Base-by-base conservation (phyloP, 345 rosid species). In the Angophora floribunda region DNA sequence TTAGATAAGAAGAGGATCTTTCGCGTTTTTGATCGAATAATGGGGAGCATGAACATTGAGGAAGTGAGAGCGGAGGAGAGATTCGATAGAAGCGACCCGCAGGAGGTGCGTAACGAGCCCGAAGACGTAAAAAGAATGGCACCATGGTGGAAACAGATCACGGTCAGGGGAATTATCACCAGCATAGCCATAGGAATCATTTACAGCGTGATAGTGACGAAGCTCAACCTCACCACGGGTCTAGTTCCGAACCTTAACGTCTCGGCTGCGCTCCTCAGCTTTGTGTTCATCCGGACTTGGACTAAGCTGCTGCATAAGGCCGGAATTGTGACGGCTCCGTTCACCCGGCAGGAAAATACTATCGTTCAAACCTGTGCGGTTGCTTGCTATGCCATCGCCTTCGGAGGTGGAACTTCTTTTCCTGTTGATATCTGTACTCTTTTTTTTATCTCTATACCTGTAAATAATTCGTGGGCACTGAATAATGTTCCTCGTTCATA, bases 171-270 rank as follows among this genome's bases (percentile, higher is more conserved):
- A 32, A 78, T 98, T 36, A 36, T 97, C 15, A 95, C 98, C 5
- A 95, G 99, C 86, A 44, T 95, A 59, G 89, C 84, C 11, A 98
- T 98, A 87, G 99, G 99, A 6, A 75, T 92, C 89, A 92, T 98
- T 2, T 98, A 97, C 93, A 97, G 99, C 90, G 94, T 98, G 59
- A 96, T 98, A 85, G 98, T 97, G 52, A 94, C 90, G 93, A 98
- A 98, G 91, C 94, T 98, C 82, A 98, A 96, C 87, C 95, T 98
- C 19, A 98, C 99, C 28, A 97, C 99, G 13, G 99, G 99, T 26
- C 91, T 98, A 51, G 99, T 98, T 51, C 99, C 99, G 15, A 98
- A 97, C 90, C 96, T 98, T 86, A 98, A 98, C 80, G 99, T 98
- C 92, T 98, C 99, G 55, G 99, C 98, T 49, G 99, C 99, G 80